These are phyloP conservation scores for Trichoderma koningiopsis DNA, from an alignment of 2,329 filamentous ascomycete species.

Conservation along the genomic window DNA sequence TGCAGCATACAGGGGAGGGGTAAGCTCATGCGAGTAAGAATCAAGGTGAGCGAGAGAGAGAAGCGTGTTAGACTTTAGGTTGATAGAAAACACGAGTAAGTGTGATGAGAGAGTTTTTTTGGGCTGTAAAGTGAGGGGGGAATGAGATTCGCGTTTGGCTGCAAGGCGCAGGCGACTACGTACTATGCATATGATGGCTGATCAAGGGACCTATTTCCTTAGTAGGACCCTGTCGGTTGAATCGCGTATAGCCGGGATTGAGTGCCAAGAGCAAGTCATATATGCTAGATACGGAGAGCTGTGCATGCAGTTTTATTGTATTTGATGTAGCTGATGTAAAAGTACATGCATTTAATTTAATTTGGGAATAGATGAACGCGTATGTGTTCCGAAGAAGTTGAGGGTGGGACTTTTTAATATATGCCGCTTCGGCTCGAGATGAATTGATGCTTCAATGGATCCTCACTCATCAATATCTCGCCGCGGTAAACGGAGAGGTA, in stretches of 20 bases:
- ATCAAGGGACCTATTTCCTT: background rate
- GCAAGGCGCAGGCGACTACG: background rate
- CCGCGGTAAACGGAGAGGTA: background rate
- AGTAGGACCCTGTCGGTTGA: too few relatives aligned
- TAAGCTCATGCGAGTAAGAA: conserved; percentile 24
- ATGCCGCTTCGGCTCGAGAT: background rate
- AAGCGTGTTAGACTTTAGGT: conserved; percentile 11
- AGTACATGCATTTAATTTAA: background rate
- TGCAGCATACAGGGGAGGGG: background rate
- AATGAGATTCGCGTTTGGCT: background rate
- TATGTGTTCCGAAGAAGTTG: background rate
- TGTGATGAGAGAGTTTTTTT: background rate
- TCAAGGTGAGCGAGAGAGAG: background rate
- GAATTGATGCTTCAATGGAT: background rate
- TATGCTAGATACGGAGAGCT: background rate
- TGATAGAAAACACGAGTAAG: background rate
- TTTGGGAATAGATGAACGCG: background rate
- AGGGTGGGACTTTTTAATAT: background rate
- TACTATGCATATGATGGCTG: background rate
- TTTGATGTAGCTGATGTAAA: background rate
- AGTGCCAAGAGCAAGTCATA: background rate
- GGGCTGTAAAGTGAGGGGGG: background rate
- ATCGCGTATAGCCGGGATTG: background rate
- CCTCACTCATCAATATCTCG: too few relatives aligned
- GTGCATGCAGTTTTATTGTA: background rate